These are phyloP conservation scores for Polyporus tsugae DNA, from an alignment of 1,284 basidiomycete species.

Conservation along the genomic window DNA sequence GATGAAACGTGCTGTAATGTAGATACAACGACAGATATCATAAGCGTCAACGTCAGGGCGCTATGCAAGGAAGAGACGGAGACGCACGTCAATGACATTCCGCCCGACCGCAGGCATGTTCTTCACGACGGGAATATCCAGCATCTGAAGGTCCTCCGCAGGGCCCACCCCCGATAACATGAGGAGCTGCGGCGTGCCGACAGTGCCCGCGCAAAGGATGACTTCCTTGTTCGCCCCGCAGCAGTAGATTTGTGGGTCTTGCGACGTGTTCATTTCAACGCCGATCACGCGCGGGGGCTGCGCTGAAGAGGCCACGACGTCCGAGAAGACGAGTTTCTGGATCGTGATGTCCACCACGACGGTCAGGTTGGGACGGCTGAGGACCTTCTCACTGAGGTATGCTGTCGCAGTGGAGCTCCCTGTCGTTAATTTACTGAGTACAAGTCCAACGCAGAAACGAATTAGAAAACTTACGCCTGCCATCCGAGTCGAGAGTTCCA, in stretches of 20 bases:
- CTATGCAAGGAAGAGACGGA: background rate
- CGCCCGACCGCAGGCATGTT: conserved; percentile 53
- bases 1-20: conserved; percentile 40
- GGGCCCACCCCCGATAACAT: conserved; percentile 59
- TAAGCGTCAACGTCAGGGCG: background rate
- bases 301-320: conserved; percentile 5
- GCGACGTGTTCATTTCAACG: conserved; percentile 41
- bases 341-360: conserved; percentile 46
- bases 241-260: conserved; percentile 34
- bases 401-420: conserved; percentile 49
- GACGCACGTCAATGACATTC: conserved; percentile 48
- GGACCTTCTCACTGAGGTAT: conserved; percentile 47
- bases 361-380: conserved; percentile 49
- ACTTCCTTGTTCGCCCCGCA: conserved; percentile 47
- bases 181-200: conserved; percentile 56
- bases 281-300: conserved; percentile 37
- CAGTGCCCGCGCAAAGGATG: conserved; percentile 52
- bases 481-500: conserved; percentile 40
- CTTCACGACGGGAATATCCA: conserved; percentile 49
- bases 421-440: conserved; percentile 9
- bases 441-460: no score
- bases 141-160: conserved; percentile 42
- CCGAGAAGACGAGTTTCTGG: conserved; percentile 39
- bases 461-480: conserved; percentile 38
- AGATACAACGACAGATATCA: background rate